These are phyloP conservation scores for Rhizopus sp. DNA, from an alignment of 371 early-diverging fungal genomes.

Conservation along the genomic window DNA sequence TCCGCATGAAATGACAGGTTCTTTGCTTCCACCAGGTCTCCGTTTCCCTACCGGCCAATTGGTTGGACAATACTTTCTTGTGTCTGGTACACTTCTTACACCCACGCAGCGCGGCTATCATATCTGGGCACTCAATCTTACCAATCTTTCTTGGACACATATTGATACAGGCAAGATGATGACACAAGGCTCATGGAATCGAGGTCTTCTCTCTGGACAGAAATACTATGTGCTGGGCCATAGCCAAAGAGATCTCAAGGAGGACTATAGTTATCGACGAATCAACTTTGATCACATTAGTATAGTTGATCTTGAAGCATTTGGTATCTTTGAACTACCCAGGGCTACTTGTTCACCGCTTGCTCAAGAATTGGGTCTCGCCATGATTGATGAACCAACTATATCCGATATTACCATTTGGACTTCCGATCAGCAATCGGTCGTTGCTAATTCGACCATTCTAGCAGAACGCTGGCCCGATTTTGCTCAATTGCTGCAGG, in stretches of 20 bases:
- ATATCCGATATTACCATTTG: conserved; percentile 54
- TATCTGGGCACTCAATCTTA: conserved; percentile 74
- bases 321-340: conserved; percentile 60
- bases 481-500: conserved; percentile 48
- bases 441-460: conserved; percentile 64
- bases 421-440: conserved; percentile 55
- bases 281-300: conserved; percentile 69
- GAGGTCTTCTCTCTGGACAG: conserved; percentile 66
- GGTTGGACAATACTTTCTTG: conserved; percentile 71
- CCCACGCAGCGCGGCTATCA: conserved; percentile 65
- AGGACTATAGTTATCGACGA: conserved; percentile 79
- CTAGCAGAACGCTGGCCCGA: conserved; percentile 67
- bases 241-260: conserved; percentile 62
- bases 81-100: conserved; percentile 74
- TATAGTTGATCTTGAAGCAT: conserved; percentile 67
- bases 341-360: conserved; percentile 45
- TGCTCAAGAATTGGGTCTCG: conserved; percentile 62
- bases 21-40: conserved; percentile 70
- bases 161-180: conserved; percentile 69
- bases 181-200: conserved; percentile 77
- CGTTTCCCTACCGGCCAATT: conserved; percentile 77
- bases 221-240: conserved; percentile 76
- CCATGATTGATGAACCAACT: conserved; percentile 60
- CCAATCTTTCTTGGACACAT: conserved; percentile 64
- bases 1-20: conserved; percentile 64